Conservation (phyloP, 441 rosid species). For the Arabidopsis lyrata region DNA sequence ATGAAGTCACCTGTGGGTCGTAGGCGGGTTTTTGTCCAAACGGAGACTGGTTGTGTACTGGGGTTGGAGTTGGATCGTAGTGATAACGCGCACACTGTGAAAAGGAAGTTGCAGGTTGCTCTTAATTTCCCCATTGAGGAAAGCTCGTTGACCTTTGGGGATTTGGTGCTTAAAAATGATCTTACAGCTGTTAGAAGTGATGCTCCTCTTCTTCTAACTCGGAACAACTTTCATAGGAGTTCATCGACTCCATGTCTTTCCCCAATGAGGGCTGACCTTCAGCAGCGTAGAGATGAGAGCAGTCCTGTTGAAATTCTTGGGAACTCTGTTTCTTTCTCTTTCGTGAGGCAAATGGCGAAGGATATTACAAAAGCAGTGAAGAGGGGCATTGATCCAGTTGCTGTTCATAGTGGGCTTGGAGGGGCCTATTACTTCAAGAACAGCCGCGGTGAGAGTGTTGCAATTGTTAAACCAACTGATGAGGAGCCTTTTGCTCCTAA, state of each 20-base stretch:
- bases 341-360: constrained; percentile 44
- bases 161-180: constrained; percentile 51
- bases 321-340: constrained; percentile 32
- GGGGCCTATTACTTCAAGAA: constrained; percentile 56
- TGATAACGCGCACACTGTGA: constrained; percentile 55
- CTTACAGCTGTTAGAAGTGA: constrained; percentile 50
- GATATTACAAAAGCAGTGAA: constrained; percentile 50
- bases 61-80: constrained; percentile 55
- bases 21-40: constrained; percentile 56
- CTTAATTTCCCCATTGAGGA: constrained; percentile 56
- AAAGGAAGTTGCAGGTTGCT: constrained; percentile 55
- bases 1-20: constrained; percentile 46
- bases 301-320: constrained; percentile 52
- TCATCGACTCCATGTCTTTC: constrained; percentile 59
- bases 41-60: constrained; percentile 58
- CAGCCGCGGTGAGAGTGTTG: constrained; percentile 46
- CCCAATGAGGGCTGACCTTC: constrained; percentile 46
- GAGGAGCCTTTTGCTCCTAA: constrained; percentile 63
- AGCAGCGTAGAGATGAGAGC: constrained; percentile 47
- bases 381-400: constrained; percentile 53
- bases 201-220: constrained; percentile 52
- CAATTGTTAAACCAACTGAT: constrained; percentile 57
- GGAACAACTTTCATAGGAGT: constrained; percentile 50
- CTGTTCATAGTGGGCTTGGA: constrained; percentile 53
- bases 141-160: constrained; percentile 55